phyloP scores from a whole-genome alignment of 1,139 yeast species.

The Suhomyces taliae region DNA sequence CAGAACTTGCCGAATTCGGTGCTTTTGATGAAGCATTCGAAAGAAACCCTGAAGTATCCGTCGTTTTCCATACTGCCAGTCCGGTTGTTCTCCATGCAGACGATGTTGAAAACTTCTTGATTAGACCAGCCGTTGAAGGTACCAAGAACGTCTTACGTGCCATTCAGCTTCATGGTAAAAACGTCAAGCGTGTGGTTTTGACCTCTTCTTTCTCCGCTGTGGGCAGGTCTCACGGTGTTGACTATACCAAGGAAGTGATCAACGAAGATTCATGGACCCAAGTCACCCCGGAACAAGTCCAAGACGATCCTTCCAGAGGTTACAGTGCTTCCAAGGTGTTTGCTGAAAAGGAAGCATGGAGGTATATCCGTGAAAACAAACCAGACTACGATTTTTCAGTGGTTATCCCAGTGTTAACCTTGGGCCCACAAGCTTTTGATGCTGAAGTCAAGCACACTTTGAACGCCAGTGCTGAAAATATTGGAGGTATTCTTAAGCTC shows the following conservation, averaged over 20 bases:
- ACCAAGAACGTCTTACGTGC: constrained; percentile 32
- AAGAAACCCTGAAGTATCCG: constrained; percentile 28
- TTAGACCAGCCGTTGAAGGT: constrained; percentile 37
- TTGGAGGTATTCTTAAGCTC: constrained; percentile 20
- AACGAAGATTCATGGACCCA: constrained; percentile 42
- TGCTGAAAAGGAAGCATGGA: constrained; percentile 56
- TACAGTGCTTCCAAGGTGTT: constrained; percentile 53
- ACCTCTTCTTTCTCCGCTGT: constrained; percentile 25
- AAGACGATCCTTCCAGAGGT: constrained; percentile 29
- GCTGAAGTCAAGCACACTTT: constrained; percentile 28
- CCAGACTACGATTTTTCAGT: constrained; percentile 22
- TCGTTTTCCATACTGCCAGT: constrained; percentile 43
- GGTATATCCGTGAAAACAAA: constrained; percentile 9
- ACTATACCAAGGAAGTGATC: constrained; percentile 13
- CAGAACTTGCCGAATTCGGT: constrained; percentile 28
- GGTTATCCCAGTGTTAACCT: constrained; percentile 22
- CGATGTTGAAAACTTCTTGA: constrained; percentile 17
- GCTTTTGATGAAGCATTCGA: constrained; percentile 36
- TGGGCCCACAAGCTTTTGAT: constrained; percentile 26
- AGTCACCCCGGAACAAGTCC: constrained; percentile 33
- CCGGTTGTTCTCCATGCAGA: constrained; percentile 29
- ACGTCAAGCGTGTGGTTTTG: constrained; percentile 19
- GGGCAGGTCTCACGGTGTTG: not conserved
- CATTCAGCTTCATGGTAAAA: constrained; percentile 23
- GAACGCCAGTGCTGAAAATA: constrained; percentile 35